Percentiles rank a stretch among this genome's conserved stretches.
Conservation (phyloP, 2,329 filamentous ascomycete species). For the Xylaria sp. region DNA sequence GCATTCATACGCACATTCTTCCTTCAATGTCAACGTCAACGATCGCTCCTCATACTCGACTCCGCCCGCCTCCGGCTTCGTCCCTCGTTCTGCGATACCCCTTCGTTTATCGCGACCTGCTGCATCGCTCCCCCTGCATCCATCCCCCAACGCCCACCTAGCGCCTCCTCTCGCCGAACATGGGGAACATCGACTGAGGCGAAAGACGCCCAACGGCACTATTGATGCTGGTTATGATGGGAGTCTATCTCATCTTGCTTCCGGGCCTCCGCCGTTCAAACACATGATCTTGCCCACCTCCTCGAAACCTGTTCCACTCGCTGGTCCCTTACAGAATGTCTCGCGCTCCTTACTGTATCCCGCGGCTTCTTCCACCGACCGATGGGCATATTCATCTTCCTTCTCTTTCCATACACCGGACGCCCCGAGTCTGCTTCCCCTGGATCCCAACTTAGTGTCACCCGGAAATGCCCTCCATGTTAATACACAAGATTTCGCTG, state of each 20-base stretch:
- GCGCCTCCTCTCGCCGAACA: constrained; percentile 42
- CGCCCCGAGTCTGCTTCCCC: constrained; percentile 21
- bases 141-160: constrained; percentile 41
- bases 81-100: constrained; percentile 29
- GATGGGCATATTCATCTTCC: constrained; percentile 33
- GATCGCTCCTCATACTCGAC: constrained; percentile 18
- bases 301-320: constrained; percentile 44
- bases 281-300: constrained; percentile 76
- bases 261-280: constrained; percentile 78
- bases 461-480: constrained; percentile 31
- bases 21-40: constrained; percentile 20
- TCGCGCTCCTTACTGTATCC: constrained; percentile 29
- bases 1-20: constrained; percentile 26
- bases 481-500: constrained; percentile 30
- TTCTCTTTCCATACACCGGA: constrained; percentile 28
- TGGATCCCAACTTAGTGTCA: constrained; percentile 29
- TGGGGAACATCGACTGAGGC: constrained; percentile 78
- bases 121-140: constrained; percentile 45
- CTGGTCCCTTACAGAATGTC: constrained; percentile 35
- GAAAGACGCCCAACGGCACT: constrained; percentile 95
- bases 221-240: constrained; percentile 91
- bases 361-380: constrained; percentile 25
- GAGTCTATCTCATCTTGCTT: constrained; percentile 72
- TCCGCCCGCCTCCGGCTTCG: constrained; percentile 21
- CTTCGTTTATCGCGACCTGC: constrained; percentile 26